phyloP scores from a whole-genome alignment of 257 asterid species.

The Dorcoceras hygrometricum region DNA sequence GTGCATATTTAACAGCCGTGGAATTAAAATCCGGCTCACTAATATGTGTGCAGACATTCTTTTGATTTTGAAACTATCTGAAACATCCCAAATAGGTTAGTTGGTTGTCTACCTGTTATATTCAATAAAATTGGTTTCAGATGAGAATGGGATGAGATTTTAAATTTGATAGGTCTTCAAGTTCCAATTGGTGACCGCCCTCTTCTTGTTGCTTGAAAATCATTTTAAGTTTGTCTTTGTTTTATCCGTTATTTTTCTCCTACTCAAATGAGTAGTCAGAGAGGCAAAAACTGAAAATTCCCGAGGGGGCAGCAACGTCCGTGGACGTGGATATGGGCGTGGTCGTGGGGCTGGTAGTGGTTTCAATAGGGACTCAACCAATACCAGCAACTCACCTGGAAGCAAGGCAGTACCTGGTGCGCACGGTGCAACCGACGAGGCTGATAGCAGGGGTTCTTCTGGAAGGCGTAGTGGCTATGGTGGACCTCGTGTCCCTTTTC shows the following conservation, averaged over 20 bases:
- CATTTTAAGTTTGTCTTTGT: background rate
- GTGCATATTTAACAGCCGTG: background rate
- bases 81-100: background rate
- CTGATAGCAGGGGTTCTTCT: slow-evolving; percentile 44
- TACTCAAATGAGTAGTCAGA: slow-evolving; percentile 47
- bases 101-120: background rate
- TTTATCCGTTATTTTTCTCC: background rate
- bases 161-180: background rate
- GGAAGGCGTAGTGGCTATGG: slow-evolving; percentile 73
- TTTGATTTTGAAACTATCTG: too few relatives aligned
- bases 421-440: slow-evolving; percentile 44
- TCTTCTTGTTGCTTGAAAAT: background rate
- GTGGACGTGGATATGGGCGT: slow-evolving; percentile 67
- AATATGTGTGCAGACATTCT: too few relatives aligned
- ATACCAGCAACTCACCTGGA: slow-evolving; percentile 40
- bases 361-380: slow-evolving; percentile 47
- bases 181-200: background rate
- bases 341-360: slow-evolving; percentile 68
- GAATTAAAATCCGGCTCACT: background rate
- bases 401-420: slow-evolving; percentile 49
- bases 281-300: slow-evolving; percentile 56
- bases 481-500: slow-evolving; percentile 59
- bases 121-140: background rate
- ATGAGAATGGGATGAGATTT: background rate
- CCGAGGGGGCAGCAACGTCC: slow-evolving; percentile 54